Percentiles rank a stretch among this genome's conserved stretches.
Conservation (phyloP, 2,329 filamentous ascomycete species). For the Diplodia seriata region DNA sequence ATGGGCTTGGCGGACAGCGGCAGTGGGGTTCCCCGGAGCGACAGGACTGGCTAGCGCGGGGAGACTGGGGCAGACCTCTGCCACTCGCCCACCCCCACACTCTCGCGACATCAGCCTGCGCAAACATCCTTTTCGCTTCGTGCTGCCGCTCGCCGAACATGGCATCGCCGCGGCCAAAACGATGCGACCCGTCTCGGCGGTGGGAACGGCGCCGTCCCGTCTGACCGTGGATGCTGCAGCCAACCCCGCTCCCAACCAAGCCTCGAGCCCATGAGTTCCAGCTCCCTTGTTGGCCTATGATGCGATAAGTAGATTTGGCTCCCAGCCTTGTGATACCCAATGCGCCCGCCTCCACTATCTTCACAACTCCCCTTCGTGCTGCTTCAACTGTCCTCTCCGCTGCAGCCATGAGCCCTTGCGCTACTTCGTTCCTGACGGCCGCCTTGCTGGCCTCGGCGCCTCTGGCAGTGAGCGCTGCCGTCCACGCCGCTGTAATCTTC, state of each 20-base stretch:
- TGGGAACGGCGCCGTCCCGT: slow-evolving; percentile 11
- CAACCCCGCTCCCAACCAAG: slow-evolving; percentile 26
- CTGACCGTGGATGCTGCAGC: slow-evolving; percentile 14
- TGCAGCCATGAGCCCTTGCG: slow-evolving; percentile 4
- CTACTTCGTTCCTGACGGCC: slow-evolving; percentile 38
- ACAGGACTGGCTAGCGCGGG: slow-evolving; percentile 2
- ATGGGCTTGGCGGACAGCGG: slow-evolving; percentile 4
- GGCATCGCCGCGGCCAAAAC: not conserved
- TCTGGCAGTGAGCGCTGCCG: slow-evolving; percentile 33
- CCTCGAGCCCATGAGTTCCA: slow-evolving; percentile 15
- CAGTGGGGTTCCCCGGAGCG: not conserved
- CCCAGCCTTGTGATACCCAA: not conserved
- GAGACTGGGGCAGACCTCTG: not conserved
- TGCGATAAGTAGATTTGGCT: slow-evolving; percentile 15
- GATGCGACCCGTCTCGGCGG: slow-evolving; percentile 1
- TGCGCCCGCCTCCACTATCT: not conserved
- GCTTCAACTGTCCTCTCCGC: not conserved
- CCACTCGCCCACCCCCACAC: not conserved
- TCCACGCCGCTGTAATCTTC: slow-evolving; percentile 61
- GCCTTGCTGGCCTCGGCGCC: slow-evolving; percentile 39
- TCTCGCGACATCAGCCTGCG: slow-evolving; percentile 7
- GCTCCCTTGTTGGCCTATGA: slow-evolving; percentile 7
- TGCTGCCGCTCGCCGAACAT: slow-evolving; percentile 8
- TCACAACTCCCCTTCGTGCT: not conserved
- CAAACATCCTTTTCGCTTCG: slow-evolving; percentile 4